Percentiles rank a stretch among this genome's conserved stretches.
phyloP scores from a whole-genome alignment of 176 grass and related monocot genomes.

The Ensete glaucum region DNA sequence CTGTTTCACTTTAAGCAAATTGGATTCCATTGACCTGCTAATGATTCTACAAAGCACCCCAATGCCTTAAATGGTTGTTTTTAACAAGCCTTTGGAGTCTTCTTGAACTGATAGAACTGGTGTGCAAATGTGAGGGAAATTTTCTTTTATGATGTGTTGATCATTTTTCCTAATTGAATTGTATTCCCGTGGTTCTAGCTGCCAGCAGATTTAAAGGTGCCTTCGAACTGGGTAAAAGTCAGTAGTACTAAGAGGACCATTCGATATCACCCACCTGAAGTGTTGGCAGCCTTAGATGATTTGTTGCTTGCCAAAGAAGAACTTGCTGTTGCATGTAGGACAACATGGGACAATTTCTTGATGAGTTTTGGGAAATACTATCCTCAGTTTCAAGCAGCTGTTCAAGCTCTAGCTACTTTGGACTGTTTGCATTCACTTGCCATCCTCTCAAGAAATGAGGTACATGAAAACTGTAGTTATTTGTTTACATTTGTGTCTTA shows the following conservation, averaged over 20 bases:
- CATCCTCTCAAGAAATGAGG: constrained; percentile 67
- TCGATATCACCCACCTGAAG: constrained; percentile 78
- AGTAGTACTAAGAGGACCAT: constrained; percentile 80
- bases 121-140: background rate
- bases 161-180: background rate
- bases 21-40: background rate
- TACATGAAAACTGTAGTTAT: constrained; percentile 18
- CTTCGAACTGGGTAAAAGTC: constrained; percentile 81
- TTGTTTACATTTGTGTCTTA: constrained; percentile 1
- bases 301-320: constrained; percentile 78
- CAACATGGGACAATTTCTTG: constrained; percentile 70
- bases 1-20: background rate
- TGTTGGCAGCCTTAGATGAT: constrained; percentile 55
- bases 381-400: constrained; percentile 63
- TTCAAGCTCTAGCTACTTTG: constrained; percentile 70
- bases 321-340: constrained; percentile 60
- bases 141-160: background rate
- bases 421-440: constrained; percentile 86
- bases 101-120: background rate
- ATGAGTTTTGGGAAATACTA: constrained; percentile 59
- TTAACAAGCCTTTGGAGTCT: no score
- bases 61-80: no score
- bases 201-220: constrained; percentile 49
- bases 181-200: constrained; percentile 35
- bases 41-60: background rate